Base-by-base conservation (phyloP, 2,329 filamentous ascomycete species). In the Aspergillus ibericus region DNA sequence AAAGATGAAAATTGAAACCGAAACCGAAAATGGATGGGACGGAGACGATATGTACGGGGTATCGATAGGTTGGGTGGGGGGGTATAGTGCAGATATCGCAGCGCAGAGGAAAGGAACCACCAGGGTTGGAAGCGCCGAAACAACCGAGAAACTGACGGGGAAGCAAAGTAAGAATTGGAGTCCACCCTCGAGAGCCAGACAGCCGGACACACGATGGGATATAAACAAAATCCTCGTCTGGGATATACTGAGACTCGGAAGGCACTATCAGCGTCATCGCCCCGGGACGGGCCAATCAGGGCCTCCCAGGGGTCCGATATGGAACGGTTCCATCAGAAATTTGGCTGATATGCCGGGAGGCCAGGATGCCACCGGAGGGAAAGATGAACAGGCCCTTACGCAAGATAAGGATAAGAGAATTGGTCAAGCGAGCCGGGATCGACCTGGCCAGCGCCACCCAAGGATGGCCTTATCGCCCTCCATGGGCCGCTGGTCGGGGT, bases 331-430 rank as follows among this genome's bases (percentile, higher is more conserved):
- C 27, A 47, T 47, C 38, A n/a, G 42, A 36, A 57, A 35, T 44
- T 25, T 44, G 51, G 51, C 36, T 25, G 20, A 42, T 53, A 42
- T n/a, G 34, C 34, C 20, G 36, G 35, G 16, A 42, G 35, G 50
- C 50, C 51, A 53, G 38, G 22, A 53, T 53, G 51, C 44, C 36
- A 53, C 29, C 32, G 22, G 15, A n/a, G 4, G 2, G 12, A n/a
- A 16, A n/a, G 13, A 16, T 25, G 3, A 22, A 22, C 22, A 12
- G n/a, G 20, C 22, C 50, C 50, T 44, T 40, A 53, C 51, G 27
- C 38, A 25, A 53, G 60, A 62, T 62, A 59, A 59, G 36, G 32
- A 53, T 32, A 34, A 22, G 54, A 29, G 42, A 59, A 59, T 56
- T 55, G 57, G 56, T 52, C 57, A 54, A 47, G 53, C 25, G 36